Conservation (phyloP, 2,329 filamentous ascomycete genomes). For the Pseudocercospora vitis region DNA sequence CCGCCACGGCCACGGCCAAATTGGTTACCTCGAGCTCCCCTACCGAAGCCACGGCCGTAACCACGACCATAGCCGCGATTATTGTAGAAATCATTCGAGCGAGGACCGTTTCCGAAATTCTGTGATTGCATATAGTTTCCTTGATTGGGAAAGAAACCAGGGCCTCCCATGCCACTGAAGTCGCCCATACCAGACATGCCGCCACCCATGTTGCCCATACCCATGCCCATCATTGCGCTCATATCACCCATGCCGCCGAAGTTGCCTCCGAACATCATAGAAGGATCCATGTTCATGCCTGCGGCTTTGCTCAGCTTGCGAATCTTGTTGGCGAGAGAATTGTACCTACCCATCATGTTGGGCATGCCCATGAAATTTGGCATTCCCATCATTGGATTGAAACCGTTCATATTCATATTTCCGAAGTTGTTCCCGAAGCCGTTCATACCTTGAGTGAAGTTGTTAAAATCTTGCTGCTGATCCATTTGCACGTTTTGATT, state of each 20-base stretch:
- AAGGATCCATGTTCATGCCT: conserved; percentile 80
- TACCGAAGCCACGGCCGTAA: conserved; percentile 46
- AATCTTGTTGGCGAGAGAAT: conserved; percentile 29
- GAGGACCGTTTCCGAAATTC: conserved; percentile 36
- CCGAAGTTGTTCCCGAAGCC: conserved; percentile 27
- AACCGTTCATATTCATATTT: conserved; percentile 52
- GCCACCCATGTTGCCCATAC: conserved; percentile 54
- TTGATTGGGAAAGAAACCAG: conserved; percentile 51
- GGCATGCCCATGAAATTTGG: conserved; percentile 49
- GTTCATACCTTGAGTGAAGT: conserved; percentile 29
- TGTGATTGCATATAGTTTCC: conserved; percentile 53
- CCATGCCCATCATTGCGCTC: conserved; percentile 61
- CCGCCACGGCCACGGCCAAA: conserved; percentile 32
- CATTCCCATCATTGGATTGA: conserved; percentile 67
- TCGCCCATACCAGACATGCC: conserved; percentile 62
- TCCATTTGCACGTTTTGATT: conserved; percentile 26
- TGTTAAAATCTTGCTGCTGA: conserved; percentile 26
- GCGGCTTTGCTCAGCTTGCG: conserved; percentile 21
- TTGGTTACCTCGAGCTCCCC: conserved; percentile 30
- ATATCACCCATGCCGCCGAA: conserved; percentile 75
- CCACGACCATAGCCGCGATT: conserved; percentile 67
- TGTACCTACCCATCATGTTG: conserved; percentile 77
- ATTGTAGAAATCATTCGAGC: conserved; percentile 57
- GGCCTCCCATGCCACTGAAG: conserved; percentile 70
- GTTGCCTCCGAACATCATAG: conserved; percentile 64